These are phyloP conservation scores for Sporothrix sp. DNA, from an alignment of 2,329 filamentous ascomycete species.

Conservation along the genomic window DNA sequence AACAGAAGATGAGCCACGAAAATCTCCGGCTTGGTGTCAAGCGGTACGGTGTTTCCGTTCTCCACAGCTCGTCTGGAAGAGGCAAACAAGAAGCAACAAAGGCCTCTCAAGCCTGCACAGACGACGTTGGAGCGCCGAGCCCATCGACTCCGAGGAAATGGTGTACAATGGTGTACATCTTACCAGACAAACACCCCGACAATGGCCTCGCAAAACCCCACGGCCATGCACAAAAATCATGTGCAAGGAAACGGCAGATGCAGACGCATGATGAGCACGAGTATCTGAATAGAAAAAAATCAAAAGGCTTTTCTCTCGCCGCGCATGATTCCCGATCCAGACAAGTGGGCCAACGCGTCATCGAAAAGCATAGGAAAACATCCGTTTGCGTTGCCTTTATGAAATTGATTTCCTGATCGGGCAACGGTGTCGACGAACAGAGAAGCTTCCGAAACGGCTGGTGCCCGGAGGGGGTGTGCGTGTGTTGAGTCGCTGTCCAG, in stretches of 20 bases:
- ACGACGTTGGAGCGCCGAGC: too few relatives aligned
- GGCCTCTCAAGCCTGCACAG: too few relatives aligned
- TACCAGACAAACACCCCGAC: too few relatives aligned
- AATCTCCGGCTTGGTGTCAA: too few relatives aligned
- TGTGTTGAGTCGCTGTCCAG: neutral
- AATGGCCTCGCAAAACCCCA: too few relatives aligned
- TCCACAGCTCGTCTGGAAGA: too few relatives aligned
- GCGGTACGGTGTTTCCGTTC: too few relatives aligned
- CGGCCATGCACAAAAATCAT: too few relatives aligned
- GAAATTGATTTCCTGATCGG: constrained; percentile 9
- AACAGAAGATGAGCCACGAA: neutral
- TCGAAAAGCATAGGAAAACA: neutral
- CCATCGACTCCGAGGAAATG: too few relatives aligned
- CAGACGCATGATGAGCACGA: too few relatives aligned
- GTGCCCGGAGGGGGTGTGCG: neutral
- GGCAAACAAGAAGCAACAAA: neutral
- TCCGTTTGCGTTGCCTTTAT: constrained; percentile 3
- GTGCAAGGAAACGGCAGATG: neutral
- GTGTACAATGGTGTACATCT: too few relatives aligned
- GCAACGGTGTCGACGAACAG: constrained; percentile 5
- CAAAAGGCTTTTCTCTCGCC: neutral
- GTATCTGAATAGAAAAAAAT: neutral
- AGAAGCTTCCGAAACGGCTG: constrained; percentile 10
- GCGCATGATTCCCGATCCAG: constrained; percentile 1
- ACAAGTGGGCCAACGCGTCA: neutral